phyloP scores from a whole-genome alignment of 805 yeast genomes.

The Sungouiella thailandica region DNA sequence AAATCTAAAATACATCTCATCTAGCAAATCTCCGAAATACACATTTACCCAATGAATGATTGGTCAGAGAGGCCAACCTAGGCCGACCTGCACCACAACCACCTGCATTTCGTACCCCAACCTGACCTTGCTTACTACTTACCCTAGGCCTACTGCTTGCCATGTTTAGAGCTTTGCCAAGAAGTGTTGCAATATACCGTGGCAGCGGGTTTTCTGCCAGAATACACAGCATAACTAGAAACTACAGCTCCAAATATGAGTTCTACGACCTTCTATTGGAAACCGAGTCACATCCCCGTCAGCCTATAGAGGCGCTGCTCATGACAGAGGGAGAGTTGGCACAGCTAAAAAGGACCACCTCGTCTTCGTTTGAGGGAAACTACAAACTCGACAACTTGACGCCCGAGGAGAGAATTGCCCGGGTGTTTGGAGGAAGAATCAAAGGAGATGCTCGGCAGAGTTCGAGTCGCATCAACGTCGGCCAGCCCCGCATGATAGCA shows the following conservation, averaged over 20 bases:
- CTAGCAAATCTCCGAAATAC: no score
- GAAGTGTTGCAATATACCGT: no score
- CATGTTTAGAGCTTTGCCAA: no score
- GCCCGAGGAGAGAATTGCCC: slow-evolving; percentile 44
- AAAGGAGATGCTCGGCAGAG: slow-evolving; percentile 46
- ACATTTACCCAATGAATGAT: no score
- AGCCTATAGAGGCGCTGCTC: slow-evolving; percentile 28
- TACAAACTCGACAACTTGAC: slow-evolving; percentile 26
- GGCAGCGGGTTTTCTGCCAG: no score
- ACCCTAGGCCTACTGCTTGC: no score
- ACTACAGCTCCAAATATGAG: slow-evolving; percentile 21
- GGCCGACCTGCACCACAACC: no score
- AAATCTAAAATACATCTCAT: no score
- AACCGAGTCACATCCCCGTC: slow-evolving; percentile 29
- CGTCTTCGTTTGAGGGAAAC: slow-evolving; percentile 28
- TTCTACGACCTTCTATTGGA: slow-evolving; percentile 35
- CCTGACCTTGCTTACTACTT: no score
- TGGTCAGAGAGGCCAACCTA: no score
- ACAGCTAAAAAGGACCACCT: slow-evolving; percentile 16
- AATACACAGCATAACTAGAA: no score
- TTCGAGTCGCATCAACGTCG: slow-evolving; percentile 32
- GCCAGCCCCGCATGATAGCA: slow-evolving; percentile 32
- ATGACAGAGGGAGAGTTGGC: slow-evolving; percentile 18
- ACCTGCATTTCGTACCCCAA: no score
- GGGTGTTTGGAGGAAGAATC: slow-evolving; percentile 53